Conservation (phyloP, 164 flowering plant genomes). For the Chimonanthus salicifolius region DNA sequence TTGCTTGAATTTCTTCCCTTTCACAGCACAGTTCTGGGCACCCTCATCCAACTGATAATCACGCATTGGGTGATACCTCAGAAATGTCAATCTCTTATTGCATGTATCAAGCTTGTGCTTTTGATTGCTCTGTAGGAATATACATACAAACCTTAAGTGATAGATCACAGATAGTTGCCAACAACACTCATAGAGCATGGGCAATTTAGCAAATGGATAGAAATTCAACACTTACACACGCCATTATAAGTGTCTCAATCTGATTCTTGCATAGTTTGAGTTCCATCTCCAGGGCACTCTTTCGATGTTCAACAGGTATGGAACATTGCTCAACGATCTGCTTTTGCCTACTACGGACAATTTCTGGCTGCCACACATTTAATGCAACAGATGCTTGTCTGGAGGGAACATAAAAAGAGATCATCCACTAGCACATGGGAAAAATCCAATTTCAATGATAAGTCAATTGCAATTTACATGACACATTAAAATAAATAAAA, state of each 20-base stretch:
- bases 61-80: constrained; percentile 70
- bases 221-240: constrained; percentile 44
- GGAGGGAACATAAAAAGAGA: constrained; percentile 1
- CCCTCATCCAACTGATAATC: constrained; percentile 20
- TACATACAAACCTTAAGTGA: constrained; percentile 2
- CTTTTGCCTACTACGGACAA: constrained; percentile 56
- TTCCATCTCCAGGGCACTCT: constrained; percentile 66
- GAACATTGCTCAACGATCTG: constrained; percentile 62
- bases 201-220: not conserved
- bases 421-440: not conserved
- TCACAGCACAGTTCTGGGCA: constrained; percentile 11
- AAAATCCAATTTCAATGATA: too few relatives aligned
- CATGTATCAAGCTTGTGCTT: constrained; percentile 46
- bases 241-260: constrained; percentile 34
- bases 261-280: constrained; percentile 63
- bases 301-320: constrained; percentile 59
- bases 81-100: constrained; percentile 39
- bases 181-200: not conserved
- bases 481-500: too few relatives aligned
- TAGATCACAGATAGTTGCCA: not conserved
- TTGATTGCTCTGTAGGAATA: constrained; percentile 40
- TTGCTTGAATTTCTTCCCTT: constrained; percentile 40
- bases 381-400: constrained; percentile 86
- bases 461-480: not conserved
- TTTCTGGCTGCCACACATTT: constrained; percentile 96